Conservation (phyloP, 1,284 basidiomycete genomes). For the Phlebopus sp. region DNA sequence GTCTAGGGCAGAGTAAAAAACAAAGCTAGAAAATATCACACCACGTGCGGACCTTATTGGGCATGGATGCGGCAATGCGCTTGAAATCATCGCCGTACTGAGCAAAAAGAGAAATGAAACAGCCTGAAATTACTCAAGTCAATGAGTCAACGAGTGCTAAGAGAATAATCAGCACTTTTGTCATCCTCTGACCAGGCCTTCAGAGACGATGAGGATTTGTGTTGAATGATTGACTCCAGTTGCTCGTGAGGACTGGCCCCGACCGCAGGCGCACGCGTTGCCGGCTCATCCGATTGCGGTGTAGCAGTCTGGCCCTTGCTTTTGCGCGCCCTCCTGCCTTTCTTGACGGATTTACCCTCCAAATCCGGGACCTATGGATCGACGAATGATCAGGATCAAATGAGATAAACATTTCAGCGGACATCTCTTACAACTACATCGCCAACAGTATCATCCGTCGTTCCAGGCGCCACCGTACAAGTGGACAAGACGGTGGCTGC, state of each 20-base stretch:
- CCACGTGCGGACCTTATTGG: conserved; percentile 56
- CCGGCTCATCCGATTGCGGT: conserved; percentile 20
- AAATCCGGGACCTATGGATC: conserved; percentile 11
- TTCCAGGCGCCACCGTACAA: conserved; percentile 33
- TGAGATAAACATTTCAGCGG: conserved; percentile 5
- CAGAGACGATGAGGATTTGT: conserved; percentile 33
- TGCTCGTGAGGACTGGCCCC: conserved; percentile 26
- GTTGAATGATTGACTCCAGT: conserved; percentile 33
- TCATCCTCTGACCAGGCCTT: conserved; percentile 57
- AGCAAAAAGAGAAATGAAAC: conserved; percentile 63
- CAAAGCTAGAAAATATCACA: conserved; percentile 5
- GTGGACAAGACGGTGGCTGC: conserved; percentile 25
- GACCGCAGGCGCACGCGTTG: conserved; percentile 15
- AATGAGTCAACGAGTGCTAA: conserved; percentile 17
- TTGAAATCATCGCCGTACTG: conserved; percentile 76
- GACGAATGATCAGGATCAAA: conserved; percentile 27
- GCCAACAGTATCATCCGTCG: conserved; percentile 37
- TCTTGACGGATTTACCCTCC: conserved; percentile 31
- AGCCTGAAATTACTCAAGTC: conserved; percentile 38
- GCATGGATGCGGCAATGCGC: conserved; percentile 70
- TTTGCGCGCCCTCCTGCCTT: conserved; percentile 32
- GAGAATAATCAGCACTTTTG: conserved; percentile 43
- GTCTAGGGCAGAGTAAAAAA: conserved; percentile 43
- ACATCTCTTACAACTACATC: conserved; percentile 23
- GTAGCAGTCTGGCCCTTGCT: conserved; percentile 14